phyloP scores from a whole-genome alignment of 257 asterid species.

The Mitragyna speciosa region DNA sequence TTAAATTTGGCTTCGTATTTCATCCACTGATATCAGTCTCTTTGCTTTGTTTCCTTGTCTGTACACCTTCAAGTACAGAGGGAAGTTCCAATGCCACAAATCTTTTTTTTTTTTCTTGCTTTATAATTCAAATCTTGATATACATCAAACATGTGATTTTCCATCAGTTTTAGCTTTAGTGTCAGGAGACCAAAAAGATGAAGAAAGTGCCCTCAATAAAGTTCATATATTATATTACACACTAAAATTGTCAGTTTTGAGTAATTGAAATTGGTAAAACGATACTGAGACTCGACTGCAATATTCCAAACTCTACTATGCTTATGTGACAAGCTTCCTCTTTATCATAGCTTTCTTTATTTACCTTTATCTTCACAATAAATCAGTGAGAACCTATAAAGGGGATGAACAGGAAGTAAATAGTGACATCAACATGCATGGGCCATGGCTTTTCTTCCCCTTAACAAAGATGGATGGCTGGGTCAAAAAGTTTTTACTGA shows the following conservation, averaged over 20 bases:
- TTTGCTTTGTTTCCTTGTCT: constrained; percentile 26
- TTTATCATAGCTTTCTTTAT: constrained; percentile 1
- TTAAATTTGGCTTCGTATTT: constrained; percentile 20
- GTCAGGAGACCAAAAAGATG: too few species aligned
- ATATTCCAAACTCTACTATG: neutral
- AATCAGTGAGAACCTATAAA: neutral
- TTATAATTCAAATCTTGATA: constrained; percentile 2
- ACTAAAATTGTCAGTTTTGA: too few species aligned
- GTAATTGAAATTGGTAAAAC: neutral
- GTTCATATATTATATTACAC: too few species aligned
- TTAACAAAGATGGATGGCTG: too few species aligned
- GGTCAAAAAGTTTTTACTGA: too few species aligned
- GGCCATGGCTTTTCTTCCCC: neutral
- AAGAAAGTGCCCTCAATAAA: too few species aligned
- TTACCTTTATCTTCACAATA: neutral
- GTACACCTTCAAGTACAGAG: neutral
- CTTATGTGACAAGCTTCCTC: constrained; percentile 8
- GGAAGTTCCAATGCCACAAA: neutral
- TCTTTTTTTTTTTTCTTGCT: neutral
- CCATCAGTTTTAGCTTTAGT: neutral
- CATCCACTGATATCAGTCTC: constrained; percentile 7
- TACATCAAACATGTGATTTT: neutral
- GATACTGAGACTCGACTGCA: neutral
- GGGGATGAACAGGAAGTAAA: too few species aligned
- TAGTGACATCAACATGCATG: neutral